These are phyloP conservation scores for Penicillium psychrosexuale DNA, from an alignment of 2,329 filamentous ascomycete genomes.

Conservation along the genomic window DNA sequence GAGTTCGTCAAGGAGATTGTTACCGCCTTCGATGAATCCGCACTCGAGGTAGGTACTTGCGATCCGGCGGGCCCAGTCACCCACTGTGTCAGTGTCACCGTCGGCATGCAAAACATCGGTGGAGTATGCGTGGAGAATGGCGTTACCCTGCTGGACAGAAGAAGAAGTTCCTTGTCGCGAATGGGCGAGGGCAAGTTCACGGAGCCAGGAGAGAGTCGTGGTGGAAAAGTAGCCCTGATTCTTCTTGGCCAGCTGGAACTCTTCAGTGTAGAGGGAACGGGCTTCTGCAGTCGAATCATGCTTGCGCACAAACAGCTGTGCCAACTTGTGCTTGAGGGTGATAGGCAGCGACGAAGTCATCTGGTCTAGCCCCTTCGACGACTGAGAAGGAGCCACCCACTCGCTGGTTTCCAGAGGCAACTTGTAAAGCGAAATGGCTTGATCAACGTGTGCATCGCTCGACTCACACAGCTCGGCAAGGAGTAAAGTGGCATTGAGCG, in stretches of 20 bases:
- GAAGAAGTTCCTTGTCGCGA: conserved; percentile 40
- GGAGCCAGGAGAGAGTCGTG: conserved; percentile 45
- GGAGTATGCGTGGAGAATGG: conserved; percentile 42
- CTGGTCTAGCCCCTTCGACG: conserved; percentile 28
- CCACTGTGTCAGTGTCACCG: conserved; percentile 44
- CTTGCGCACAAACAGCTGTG: conserved; percentile 48
- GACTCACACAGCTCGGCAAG: conserved; percentile 50
- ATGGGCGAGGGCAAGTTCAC: conserved; percentile 45
- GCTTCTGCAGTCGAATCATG: conserved; percentile 40
- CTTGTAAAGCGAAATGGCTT: conserved; percentile 48
- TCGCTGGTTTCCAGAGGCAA: conserved; percentile 44
- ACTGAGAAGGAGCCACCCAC: conserved; percentile 33
- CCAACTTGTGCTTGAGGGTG: conserved; percentile 51
- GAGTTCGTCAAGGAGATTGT: conserved; percentile 47
- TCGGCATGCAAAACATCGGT: conserved; percentile 43
- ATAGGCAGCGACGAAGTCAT: conserved; percentile 40
- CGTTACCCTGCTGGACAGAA: conserved; percentile 38
- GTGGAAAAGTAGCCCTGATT: conserved; percentile 49
- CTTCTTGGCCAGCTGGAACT: conserved; percentile 44
- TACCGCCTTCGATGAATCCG: conserved; percentile 42
- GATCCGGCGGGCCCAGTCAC: conserved; percentile 48
- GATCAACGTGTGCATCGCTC: conserved; percentile 43
- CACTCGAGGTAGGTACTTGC: conserved; percentile 47
- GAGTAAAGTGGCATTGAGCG: conserved; percentile 38
- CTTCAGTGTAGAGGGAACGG: conserved; percentile 42